phyloP scores from a whole-genome alignment of 2,329 filamentous ascomycete species.

The Raffaelea ambrosiae region DNA sequence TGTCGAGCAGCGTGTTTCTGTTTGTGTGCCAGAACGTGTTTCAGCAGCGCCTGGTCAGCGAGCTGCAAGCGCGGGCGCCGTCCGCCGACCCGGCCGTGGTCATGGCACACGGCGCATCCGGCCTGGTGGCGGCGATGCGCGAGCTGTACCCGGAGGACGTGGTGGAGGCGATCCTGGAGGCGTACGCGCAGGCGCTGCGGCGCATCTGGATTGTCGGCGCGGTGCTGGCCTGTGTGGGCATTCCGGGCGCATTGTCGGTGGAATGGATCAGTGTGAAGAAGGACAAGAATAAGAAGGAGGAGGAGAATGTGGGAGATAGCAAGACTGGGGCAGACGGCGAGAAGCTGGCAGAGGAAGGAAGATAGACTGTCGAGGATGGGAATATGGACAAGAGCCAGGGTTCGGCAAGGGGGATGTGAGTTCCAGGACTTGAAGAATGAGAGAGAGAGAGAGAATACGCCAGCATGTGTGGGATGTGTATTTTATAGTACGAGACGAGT shows the following conservation, averaged over 20 bases:
- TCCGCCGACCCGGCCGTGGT: conserved; percentile 13
- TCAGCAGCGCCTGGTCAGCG: conserved; percentile 12
- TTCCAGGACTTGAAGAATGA: no score
- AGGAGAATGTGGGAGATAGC: no score
- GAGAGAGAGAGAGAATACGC: no score
- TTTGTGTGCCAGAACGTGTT: conserved; percentile 18
- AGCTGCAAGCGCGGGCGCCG: conserved; percentile 12
- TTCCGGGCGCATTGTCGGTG: conserved; percentile 19
- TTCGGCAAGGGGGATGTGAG: no score
- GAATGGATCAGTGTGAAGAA: conserved; percentile 36
- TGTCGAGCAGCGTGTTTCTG: conserved; percentile 16
- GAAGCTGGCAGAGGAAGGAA: no score
- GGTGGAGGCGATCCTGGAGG: conserved; percentile 20
- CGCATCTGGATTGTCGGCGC: conserved; percentile 7
- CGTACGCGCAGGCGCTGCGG: conserved; percentile 21
- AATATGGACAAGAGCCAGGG: no score
- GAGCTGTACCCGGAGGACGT: conserved; percentile 4
- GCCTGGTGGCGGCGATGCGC: conserved; percentile 6
- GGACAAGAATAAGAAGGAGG: conserved; percentile 24
- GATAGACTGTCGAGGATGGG: no score
- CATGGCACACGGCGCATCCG: conserved; percentile 14
- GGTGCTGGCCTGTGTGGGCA: neutral
- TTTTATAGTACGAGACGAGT: no score
- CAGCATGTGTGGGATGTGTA: no score
- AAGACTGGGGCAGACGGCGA: no score